phyloP scores from a whole-genome alignment of 2,329 filamentous ascomycete genomes.

The Pseudofabraea citricarpa region DNA sequence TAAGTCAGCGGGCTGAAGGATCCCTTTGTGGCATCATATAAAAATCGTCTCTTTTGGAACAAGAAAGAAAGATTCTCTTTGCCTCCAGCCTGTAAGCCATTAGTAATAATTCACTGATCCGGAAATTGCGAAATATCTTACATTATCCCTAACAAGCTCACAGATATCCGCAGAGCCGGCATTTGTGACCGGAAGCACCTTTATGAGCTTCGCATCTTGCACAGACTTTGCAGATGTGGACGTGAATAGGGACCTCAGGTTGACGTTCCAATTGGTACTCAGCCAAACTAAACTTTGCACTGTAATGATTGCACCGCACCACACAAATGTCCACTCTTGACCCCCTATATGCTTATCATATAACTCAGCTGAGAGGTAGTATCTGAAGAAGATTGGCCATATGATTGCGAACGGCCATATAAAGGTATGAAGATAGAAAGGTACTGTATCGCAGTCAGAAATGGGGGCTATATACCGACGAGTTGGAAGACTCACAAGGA shows the following conservation, averaged over 20 bases:
- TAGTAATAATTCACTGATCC: conserved; percentile 12
- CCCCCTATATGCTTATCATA: conserved; percentile 90
- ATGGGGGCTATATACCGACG: not conserved
- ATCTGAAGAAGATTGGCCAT: conserved; percentile 87
- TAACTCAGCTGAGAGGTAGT: conserved; percentile 76
- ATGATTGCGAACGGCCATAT: conserved; percentile 87
- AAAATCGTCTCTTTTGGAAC: conserved; percentile 96
- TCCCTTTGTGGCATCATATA: conserved; percentile 68
- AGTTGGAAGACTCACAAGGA: conserved; percentile 41
- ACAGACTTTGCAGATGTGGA: conserved; percentile 66
- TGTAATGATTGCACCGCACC: conserved; percentile 82
- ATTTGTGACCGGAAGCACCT: conserved; percentile 85
- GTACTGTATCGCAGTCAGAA: conserved; percentile 37
- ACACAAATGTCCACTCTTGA: conserved; percentile 98
- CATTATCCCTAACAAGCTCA: conserved; percentile 70
- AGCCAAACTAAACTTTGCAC: conserved; percentile 87
- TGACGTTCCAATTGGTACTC: conserved; percentile 96
- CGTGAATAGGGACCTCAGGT: conserved; percentile 77
- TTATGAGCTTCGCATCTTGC: conserved; percentile 77
- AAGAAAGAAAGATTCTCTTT: conserved; percentile 81
- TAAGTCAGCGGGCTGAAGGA: conserved; percentile 81
- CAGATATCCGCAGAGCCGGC: conserved; percentile 88
- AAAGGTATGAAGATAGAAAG: conserved; percentile 78
- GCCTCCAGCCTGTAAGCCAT: conserved; percentile 51
- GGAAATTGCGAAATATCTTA: conserved; percentile 21